Evolutionary conservation across 2,329 filamentous ascomycete species (phyloP), one percentile per base, ranked within the genome.

Genomic region (Aspergillus aculeatinus): DNA sequence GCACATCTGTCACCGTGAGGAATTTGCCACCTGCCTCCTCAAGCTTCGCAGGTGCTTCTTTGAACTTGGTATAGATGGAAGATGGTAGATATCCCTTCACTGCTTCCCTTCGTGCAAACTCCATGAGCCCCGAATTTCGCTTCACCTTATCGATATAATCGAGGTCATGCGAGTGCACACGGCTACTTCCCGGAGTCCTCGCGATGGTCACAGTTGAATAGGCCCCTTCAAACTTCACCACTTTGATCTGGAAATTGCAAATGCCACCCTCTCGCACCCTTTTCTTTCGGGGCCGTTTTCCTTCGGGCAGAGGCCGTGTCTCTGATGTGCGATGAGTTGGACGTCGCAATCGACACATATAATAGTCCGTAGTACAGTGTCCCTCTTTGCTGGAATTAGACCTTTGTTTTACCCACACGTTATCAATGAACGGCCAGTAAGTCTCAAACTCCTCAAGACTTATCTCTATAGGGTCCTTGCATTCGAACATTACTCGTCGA

Each of bases 371-470:
- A 4, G 71, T 77, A 55, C 72, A 75, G 49, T 74, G 74, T 3
- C 77, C 77, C 61, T 75, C 76, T 63, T 76, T 76, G 64, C 74
- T 77, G 7, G 75, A 68, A 60, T 77, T 75, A 16, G 72, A 74
- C 60, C 79, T 74, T 62, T 80, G 77, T 56, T 80, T 80, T 11
- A 80, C 77, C 79, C 79, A 81, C n/a, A 81, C 76, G 63, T 81
- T 81, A 64, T 81, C 79, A 53, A 81, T 77, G 55, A 79, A 81
- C 6, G 79, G 79, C 74, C 78, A 81, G 63, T 80, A 81, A 16
- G 71, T 75, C 59, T 80, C 77, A 60, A 80, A 81, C 55, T 81
- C 79, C 25, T 76, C 73, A 42, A 77, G 65, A 19, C 74, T 77
- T 50, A 81, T 76, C 67, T 81, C 79, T 54, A 81, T 76, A 6